phyloP scores from a whole-genome alignment of 805 yeast genomes.

The Kluyveromyces nonfermentans region DNA sequence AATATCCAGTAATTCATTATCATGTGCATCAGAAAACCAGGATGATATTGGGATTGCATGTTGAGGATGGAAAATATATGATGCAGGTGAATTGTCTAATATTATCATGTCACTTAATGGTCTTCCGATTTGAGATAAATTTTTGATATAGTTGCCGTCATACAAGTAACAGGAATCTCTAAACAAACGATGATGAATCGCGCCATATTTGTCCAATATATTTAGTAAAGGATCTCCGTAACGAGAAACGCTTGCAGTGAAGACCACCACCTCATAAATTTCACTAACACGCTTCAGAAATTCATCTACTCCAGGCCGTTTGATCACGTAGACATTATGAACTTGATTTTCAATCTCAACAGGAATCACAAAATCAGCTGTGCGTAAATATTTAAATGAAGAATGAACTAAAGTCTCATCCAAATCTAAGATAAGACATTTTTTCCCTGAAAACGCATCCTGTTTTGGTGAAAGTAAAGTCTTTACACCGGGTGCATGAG shows the following conservation, averaged over 20 bases:
- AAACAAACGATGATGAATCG: slow-evolving; percentile 84
- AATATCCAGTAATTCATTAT: slow-evolving; percentile 86
- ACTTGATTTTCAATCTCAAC: slow-evolving; percentile 90
- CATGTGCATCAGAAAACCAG: slow-evolving; percentile 98
- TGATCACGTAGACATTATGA: slow-evolving; percentile 92
- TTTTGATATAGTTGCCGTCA: slow-evolving; percentile 92
- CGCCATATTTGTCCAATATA: slow-evolving; percentile 64
- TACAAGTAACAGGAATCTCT: slow-evolving; percentile 90
- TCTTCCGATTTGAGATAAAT: slow-evolving; percentile 87
- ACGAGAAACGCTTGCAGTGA: slow-evolving; percentile 91
- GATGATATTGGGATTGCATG: slow-evolving; percentile 95
- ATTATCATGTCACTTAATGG: slow-evolving; percentile 80
- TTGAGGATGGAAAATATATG: slow-evolving; percentile 96
- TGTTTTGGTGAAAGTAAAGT: slow-evolving; percentile 49
- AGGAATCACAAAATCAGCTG: slow-evolving; percentile 94
- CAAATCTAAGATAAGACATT: slow-evolving; percentile 82
- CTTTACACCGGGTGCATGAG: slow-evolving; percentile 53
- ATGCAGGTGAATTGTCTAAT: slow-evolving; percentile 95
- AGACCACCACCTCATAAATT: slow-evolving; percentile 88
- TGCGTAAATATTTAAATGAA: slow-evolving; percentile 80
- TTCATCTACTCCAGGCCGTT: slow-evolving; percentile 97
- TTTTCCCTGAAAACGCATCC: slow-evolving; percentile 45
- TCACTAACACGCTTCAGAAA: slow-evolving; percentile 76
- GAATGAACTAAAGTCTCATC: slow-evolving; percentile 97
- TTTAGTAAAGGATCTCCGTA: slow-evolving; percentile 95